These are phyloP conservation scores for Diaporthe sp. DNA, from an alignment of 2,329 filamentous ascomycete genomes.

Conservation along the genomic window DNA sequence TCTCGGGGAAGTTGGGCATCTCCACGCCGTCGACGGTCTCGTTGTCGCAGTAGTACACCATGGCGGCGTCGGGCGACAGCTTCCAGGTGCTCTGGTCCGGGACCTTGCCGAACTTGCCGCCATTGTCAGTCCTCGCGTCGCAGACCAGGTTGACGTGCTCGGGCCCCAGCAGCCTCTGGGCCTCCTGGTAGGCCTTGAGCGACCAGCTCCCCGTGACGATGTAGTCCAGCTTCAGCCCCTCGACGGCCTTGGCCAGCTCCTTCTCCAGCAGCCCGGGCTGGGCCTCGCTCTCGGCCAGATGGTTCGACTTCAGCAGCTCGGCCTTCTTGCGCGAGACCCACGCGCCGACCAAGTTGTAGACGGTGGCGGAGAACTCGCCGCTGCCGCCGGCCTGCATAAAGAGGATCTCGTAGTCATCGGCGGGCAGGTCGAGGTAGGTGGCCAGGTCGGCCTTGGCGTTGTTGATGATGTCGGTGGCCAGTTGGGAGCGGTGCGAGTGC, in stretches of 20 bases:
- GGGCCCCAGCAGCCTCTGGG: constrained; percentile 80
- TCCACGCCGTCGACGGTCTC: constrained; percentile 96
- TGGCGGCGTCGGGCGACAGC: constrained; percentile 75
- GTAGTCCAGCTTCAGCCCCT: constrained; percentile 87
- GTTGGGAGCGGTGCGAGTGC: constrained; percentile 87
- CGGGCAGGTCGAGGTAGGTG: constrained; percentile 82
- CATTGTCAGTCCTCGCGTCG: constrained; percentile 75
- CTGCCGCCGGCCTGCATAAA: constrained; percentile 91
- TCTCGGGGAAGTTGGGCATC: constrained; percentile 80
- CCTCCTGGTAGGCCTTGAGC: constrained; percentile 89
- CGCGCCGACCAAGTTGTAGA: constrained; percentile 86
- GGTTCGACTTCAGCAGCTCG: constrained; percentile 70
- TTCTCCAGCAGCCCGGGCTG: constrained; percentile 70
- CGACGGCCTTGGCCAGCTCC: constrained; percentile 74
- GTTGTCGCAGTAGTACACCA: constrained; percentile 94
- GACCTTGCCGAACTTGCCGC: constrained; percentile 89
- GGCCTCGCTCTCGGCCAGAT: constrained; percentile 62
- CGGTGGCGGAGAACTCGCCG: constrained; percentile 86
- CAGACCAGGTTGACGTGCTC: constrained; percentile 85
- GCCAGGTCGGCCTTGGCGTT: constrained; percentile 82
- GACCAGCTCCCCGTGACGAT: constrained; percentile 93
- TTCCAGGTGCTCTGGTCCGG: constrained; percentile 84
- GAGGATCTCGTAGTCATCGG: constrained; percentile 85
- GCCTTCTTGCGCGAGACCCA: constrained; percentile 82
- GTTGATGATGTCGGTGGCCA: constrained; percentile 84